These are phyloP conservation scores for Colletotrichum sp. DNA, from an alignment of 2,329 filamentous ascomycete genomes.

Conservation along the genomic window DNA sequence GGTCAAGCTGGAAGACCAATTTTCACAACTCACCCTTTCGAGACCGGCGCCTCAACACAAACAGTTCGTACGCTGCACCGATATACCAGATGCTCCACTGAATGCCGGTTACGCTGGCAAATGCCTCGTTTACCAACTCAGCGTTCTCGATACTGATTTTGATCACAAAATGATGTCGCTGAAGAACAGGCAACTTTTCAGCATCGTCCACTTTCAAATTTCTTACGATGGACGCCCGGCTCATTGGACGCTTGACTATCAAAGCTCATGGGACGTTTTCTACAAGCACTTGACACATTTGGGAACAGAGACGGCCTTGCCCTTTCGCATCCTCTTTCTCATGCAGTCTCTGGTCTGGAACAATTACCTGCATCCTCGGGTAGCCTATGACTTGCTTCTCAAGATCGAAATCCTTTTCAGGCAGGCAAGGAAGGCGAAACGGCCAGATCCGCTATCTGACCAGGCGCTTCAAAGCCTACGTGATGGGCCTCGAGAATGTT, in stretches of 20 bases:
- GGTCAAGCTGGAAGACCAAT: neutral
- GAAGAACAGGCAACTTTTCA: conserved; percentile 27
- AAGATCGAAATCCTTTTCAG: conserved; percentile 39
- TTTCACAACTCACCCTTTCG: neutral
- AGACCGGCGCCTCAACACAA: neutral
- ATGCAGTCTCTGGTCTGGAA: conserved; percentile 68
- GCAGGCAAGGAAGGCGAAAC: conserved; percentile 26
- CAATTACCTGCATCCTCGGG: conserved; percentile 62
- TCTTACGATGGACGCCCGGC: neutral
- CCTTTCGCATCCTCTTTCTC: conserved; percentile 65
- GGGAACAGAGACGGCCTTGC: conserved; percentile 35
- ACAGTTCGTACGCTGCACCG: neutral
- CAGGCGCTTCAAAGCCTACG: conserved; percentile 59
- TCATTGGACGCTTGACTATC: conserved; percentile 16
- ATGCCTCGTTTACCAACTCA: conserved; percentile 50
- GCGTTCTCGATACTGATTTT: conserved; percentile 29
- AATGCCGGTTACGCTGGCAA: conserved; percentile 41
- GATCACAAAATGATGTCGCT: conserved; percentile 10
- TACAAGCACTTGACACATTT: neutral
- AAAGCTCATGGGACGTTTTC: conserved; percentile 27
- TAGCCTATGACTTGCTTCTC: conserved; percentile 49
- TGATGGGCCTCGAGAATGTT: conserved; percentile 49
- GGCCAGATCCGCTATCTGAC: conserved; percentile 48
- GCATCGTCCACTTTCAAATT: conserved; percentile 21
- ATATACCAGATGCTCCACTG: conserved; percentile 26